Percentiles rank a stretch among this genome's conserved stretches.
Evolutionary conservation across 1,284 basidiomycete species (phyloP).

Genomic region (Moniliella sp.): DNA sequence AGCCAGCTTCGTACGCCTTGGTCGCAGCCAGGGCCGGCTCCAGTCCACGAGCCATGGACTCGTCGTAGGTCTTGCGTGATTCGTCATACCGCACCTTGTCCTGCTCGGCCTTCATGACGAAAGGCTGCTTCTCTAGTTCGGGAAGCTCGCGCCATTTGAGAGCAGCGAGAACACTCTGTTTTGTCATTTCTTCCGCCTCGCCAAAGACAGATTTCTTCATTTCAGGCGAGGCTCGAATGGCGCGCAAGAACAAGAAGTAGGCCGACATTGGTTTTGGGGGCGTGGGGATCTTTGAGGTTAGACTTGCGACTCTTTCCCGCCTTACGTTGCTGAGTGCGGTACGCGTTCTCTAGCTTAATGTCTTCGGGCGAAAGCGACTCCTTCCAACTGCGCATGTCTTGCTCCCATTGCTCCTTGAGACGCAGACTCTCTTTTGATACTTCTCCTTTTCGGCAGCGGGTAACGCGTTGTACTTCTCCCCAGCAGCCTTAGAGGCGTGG

Average conservation of each 20-base stretch:
- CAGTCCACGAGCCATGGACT: too few relatives aligned
- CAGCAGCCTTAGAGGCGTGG: slow-evolving; percentile 81
- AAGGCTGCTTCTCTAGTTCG: slow-evolving; percentile 52
- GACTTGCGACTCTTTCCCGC: slow-evolving; percentile 13
- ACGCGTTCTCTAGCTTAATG: slow-evolving; percentile 25
- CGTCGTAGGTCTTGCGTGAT: slow-evolving; percentile 21
- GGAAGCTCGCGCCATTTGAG: slow-evolving; percentile 74
- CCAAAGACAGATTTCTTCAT: slow-evolving; percentile 52
- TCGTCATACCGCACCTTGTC: slow-evolving; percentile 27
- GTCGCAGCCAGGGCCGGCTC: too few relatives aligned
- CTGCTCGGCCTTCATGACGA: slow-evolving; percentile 18
- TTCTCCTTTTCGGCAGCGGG: slow-evolving; percentile 58
- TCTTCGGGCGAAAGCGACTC: slow-evolving; percentile 20
- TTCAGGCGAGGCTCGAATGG: slow-evolving; percentile 21
- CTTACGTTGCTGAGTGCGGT: slow-evolving; percentile 16
- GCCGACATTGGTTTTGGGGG: slow-evolving; percentile 19
- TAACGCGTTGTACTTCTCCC: slow-evolving; percentile 63
- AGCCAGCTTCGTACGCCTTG: too few relatives aligned
- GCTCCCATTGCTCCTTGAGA: slow-evolving; percentile 58
- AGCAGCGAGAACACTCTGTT: slow-evolving; percentile 78
- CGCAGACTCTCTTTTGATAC: slow-evolving; percentile 44
- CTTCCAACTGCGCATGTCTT: slow-evolving; percentile 46
- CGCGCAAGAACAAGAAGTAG: slow-evolving; percentile 39
- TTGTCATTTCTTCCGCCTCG: slow-evolving; percentile 74
- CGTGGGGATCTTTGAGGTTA: slow-evolving; percentile 15